Base-by-base conservation (phyloP, 148 eudicot genomes). In the Pharnaceum exiguum region DNA sequence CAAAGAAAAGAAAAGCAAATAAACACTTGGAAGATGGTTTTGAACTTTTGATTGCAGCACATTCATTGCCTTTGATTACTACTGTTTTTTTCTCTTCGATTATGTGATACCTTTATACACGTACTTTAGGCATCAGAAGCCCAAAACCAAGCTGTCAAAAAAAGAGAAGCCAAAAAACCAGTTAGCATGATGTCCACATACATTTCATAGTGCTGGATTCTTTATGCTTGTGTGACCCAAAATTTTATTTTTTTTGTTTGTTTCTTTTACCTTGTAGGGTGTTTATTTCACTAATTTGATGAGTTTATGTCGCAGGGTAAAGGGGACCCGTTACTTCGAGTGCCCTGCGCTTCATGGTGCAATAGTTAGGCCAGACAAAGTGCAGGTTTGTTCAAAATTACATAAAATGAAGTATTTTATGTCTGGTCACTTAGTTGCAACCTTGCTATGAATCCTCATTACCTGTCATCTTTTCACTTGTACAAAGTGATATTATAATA, bases 351-450 rank as follows among this genome's bases (percentile, higher is more conserved):
- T 73, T 60, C 95, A 89, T 73, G 98, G 98, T 65, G 94, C 77
- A 42, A 77, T 91, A 65, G 86, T 91, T 68, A 79, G 96, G 71
- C 96, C 98, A 38, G 96, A 91, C 62, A 91, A 85, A 87, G 90
- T 87, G 46, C 79, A 87, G 94, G 97, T 90, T 64, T 49, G 81
- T 56, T 48, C 48, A 28, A 46, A 24, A 12, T 65, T 8, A 39
- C 32, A 49, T 29, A 60, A 36, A 11, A 16, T 13, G 21, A 44
- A 18, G n/a, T 59, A 17, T 21, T 54, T 38, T 37, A 10, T 28
- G 2, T 13, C 38, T 17, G 5, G 26, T 55, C 46, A 51, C 32
- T 39, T 7, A n/a, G 26, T 23, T 6, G 18, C 48, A 44, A 18
- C n/a, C n/a, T n/a, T n/a, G n/a, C n/a, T n/a, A 44, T 18, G 8